Percentiles rank a stretch among this genome's conserved stretches.
phyloP scores from a whole-genome alignment of 2,329 filamentous ascomycete species.

The Thielaviopsis punctulata region DNA sequence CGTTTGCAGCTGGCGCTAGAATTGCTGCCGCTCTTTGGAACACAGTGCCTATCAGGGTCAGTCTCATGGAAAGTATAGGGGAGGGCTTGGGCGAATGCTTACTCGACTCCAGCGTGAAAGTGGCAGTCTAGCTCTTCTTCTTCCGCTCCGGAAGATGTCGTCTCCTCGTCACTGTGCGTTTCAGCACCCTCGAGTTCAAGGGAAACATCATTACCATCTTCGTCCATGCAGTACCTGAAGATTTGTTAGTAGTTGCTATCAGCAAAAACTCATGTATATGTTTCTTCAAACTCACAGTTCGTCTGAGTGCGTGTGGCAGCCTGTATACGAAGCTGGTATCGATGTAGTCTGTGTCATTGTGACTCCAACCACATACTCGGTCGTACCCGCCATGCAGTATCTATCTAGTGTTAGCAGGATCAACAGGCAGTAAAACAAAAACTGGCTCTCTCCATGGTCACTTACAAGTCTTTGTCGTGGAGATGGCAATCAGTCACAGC shows the following conservation, averaged over 20 bases:
- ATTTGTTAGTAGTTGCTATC: slow-evolving; percentile 3
- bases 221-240: slow-evolving; percentile 43
- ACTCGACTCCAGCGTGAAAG: slow-evolving; percentile 62
- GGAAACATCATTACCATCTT: slow-evolving; percentile 42
- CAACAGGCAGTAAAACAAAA: not conserved
- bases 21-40: slow-evolving; percentile 24
- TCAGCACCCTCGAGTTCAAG: slow-evolving; percentile 20
- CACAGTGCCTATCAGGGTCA: slow-evolving; percentile 34
- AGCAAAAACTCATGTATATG: not conserved
- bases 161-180: slow-evolving; percentile 16
- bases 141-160: slow-evolving; percentile 14
- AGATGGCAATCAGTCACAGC: slow-evolving; percentile 11
- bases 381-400: slow-evolving; percentile 26
- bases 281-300: slow-evolving; percentile 31
- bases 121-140: slow-evolving; percentile 37
- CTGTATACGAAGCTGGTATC: slow-evolving; percentile 43
- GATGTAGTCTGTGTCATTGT: slow-evolving; percentile 36
- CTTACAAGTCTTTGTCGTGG: slow-evolving; percentile 25
- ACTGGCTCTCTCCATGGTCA: too few species aligned
- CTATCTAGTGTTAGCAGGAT: slow-evolving; percentile 16
- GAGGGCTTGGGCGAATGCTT: slow-evolving; percentile 18
- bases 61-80: not conserved
- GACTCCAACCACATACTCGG: slow-evolving; percentile 27
- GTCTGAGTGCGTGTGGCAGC: slow-evolving; percentile 43
- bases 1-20: slow-evolving; percentile 26